Evolutionary conservation across 306 rosid genomes (phyloP), one percentile per base, ranked within the genome.

Genomic region (Medicago lupulina): DNA sequence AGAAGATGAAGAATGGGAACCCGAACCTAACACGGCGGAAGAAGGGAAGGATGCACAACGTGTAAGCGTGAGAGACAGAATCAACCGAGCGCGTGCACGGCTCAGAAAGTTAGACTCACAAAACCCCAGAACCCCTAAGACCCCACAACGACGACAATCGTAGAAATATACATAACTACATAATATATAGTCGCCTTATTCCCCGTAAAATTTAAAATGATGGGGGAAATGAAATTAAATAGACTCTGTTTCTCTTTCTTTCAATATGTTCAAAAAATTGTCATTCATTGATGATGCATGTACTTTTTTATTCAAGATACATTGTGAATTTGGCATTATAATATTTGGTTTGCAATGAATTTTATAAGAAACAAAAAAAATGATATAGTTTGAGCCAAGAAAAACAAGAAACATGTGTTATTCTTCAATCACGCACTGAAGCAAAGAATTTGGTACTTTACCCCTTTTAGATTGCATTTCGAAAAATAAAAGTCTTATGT

Each of bases 51-150:
- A 67, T 38, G 53, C 8, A 1, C 2, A 9, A 16, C 71, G 59
- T 12, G 79, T 39, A 18, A 82, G 75, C 18, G 82, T 76, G 6
- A 85, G 31, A 9, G 83, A 79, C 14, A 34, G 71, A 15, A 79
- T 85, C 61, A 55, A 4, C 60, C 18, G 15, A 14, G 84, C 78
- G 4, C 84, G 89, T 6, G 80, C 86, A 17, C 80, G 84, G 34
- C 83, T 85, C n/a, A 79, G 83, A 31, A 31, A 57, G 14, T 67
- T 73, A 62, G 85, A 82, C 17, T 1, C 84, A 25, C 76, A 73
- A 7, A 85, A 14, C 21, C 75, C 84, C 7, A 49, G 47, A 6
- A 15, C 71, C 6, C 86, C 88, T 3, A 57, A 57, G 61, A 74
- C 73, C 79, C 79, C 88, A 1, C 23, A 38, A 8, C 75, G 8